Percentiles rank a stretch among this genome's conserved stretches.
Conservation (phyloP, 1,284 basidiomycete species). For the Malassezia sympodialis region DNA sequence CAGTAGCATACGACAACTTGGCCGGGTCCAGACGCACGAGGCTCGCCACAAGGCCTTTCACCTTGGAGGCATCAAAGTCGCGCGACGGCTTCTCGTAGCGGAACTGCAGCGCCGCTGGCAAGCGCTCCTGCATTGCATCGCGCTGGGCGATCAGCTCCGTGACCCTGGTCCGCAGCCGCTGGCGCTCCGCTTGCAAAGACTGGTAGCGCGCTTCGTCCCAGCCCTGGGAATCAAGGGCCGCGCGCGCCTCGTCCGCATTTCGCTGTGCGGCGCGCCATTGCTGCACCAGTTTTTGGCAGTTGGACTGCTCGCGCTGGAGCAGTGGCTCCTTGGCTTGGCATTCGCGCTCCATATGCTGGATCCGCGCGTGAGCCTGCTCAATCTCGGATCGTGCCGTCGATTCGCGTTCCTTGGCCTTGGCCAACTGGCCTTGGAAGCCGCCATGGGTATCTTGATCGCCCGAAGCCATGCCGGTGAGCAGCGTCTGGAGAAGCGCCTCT, state of each 20-base stretch:
- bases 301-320: constrained; percentile 75
- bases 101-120: constrained; percentile 66
- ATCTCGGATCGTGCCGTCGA: constrained; percentile 73
- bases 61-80: constrained; percentile 72
- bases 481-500: constrained; percentile 88
- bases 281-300: constrained; percentile 63
- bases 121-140: constrained; percentile 61
- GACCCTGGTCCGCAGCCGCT: constrained; percentile 57
- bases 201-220: constrained; percentile 73
- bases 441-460: constrained; percentile 58
- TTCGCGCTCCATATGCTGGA: constrained; percentile 71
- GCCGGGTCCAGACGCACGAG: constrained; percentile 64
- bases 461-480: constrained; percentile 78
- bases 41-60: constrained; percentile 64
- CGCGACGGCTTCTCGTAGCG: constrained; percentile 68
- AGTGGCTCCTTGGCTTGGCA: constrained; percentile 65
- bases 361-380: constrained; percentile 69
- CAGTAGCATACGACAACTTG: constrained; percentile 65
- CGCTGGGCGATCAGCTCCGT: constrained; percentile 60
- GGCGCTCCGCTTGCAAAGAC: constrained; percentile 57
- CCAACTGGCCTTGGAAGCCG: constrained; percentile 92
- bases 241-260: constrained; percentile 57
- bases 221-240: constrained; percentile 55
- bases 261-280: constrained; percentile 49
- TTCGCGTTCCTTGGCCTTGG: constrained; percentile 68